Evolutionary conservation across 805 yeast species (phyloP), one percentile per base, ranked within the genome.

Genomic region (Ogataea zsoltii): DNA sequence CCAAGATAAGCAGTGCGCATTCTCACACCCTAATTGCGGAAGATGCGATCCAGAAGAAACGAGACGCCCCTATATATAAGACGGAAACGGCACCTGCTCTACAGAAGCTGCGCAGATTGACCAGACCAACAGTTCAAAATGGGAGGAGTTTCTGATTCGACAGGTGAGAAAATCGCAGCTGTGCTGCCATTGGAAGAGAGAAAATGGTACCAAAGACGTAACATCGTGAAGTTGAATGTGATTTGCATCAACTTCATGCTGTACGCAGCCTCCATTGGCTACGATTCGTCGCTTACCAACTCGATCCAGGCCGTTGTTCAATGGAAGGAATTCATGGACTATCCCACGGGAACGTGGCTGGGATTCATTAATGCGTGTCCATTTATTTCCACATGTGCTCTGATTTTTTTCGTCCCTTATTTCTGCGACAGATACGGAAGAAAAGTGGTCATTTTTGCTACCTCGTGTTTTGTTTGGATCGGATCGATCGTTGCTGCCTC

Each of bases 181-280:
- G 44, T 42, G 5, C 44, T 53, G 11, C 56, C 56, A 7, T 23
- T 29, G 7, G 56, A 53, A 13, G 30, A 19, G 14, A 42, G 56
- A 35, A 50, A 43, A 45, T 53, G 56, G 56, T 46, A 53, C 36
- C 48, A 53, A 33, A 48, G 56, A 38, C 54, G 51, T 15, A 53
- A 53, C 44, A 33, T 53, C 9, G 19, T 45, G 11, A 53, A 41
- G 29, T 44, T 53, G 18, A 39, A 53, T 41, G 3, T 48, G 7
- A 40, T 42, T 14, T 30, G 46, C 32, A 29, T 44, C 17, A 47
- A 49, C 31, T 53, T 50, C 32, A 48, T 53, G 33, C 51, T 53
- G 11, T 53, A 45, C 19, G 56, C 53, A 13, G 51, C 56, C 13
- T 42, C 54, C 11, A 53, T 53, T 18, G 56, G 56, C 23, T 53